Evolutionary conservation across 2,329 filamentous ascomycete species (phyloP), one percentile per base, ranked within the genome.

Genomic region (Aureobasidium sp.): DNA sequence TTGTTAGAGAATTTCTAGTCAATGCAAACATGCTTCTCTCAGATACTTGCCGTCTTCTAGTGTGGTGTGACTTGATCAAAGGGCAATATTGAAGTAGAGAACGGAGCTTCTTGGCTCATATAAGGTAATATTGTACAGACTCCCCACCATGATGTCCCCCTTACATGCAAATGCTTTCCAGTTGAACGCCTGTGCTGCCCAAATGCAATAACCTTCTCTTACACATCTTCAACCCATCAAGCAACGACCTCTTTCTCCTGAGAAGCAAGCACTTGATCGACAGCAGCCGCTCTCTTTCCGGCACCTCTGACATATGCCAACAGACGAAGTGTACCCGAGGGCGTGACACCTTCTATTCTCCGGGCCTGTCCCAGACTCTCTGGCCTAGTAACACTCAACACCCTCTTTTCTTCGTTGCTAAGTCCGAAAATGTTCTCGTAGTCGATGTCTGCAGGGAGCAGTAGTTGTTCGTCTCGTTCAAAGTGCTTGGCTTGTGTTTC

Each of bases 321-420:
- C 64, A 94, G 71, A 61, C 84, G 70, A 66, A 82, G 65, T 29
- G 79, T 78, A 0, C 79, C 80, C 34, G 74, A 72, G 0, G 80
- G 79, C 64, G 80, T 82, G n/a, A 82, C 81, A 2, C 93, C 93
- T 74, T 99, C 94, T 12, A 97, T 84, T 15, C 94, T 79, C 53
- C 91, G 82, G 36, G 93, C 93, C 81, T 97, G 94, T 0, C 90
- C 93, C 25, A 99, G 80, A 64, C 85, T 95, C 75, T 95, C 90
- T 0, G 94, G 94, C 57, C 84, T 79, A 1, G 90, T 88, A 2
- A 80, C 77, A 63, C 83, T 82, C 39, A 99, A 79, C 4, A 87
- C 82, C 31, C 84, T 81, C 74, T 84, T 87, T 78, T 97, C 94
- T 63, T 90, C 91, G 41, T 85, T 82, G 62, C 89, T 91, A 58